Evolutionary conservation across 108 stramenopile genomes (phyloP).

Genomic region (Mediolabrus comicus): DNA sequence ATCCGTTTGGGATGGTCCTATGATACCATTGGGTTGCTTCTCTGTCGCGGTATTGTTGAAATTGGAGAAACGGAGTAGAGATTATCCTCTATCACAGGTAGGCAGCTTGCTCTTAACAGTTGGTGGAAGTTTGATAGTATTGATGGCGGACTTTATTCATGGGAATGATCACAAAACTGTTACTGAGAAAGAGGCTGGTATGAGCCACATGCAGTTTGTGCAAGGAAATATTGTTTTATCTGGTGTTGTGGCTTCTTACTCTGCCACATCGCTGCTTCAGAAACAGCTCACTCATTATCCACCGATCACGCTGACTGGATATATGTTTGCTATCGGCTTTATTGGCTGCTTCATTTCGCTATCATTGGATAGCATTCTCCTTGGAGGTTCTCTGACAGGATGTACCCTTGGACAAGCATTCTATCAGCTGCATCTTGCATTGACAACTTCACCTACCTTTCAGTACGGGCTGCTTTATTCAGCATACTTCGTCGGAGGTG

Average conservation of each 20-base stretch:
- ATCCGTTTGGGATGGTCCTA: conserved; percentile 42
- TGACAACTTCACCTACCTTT: conserved; percentile 27
- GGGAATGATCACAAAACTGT: neutral
- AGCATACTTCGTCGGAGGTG: conserved; percentile 23
- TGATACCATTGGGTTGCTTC: conserved; percentile 38
- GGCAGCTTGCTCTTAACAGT: conserved; percentile 26
- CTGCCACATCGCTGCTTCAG: conserved; percentile 27
- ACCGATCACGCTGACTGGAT: conserved; percentile 31
- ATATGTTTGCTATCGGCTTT: conserved; percentile 33
- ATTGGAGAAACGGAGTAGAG: conserved; percentile 20
- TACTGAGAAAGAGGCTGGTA: neutral
- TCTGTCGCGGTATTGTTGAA: conserved; percentile 22
- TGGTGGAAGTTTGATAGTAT: conserved; percentile 32
- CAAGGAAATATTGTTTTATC: conserved; percentile 32
- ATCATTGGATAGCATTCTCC: conserved; percentile 14
- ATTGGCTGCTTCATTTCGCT: conserved; percentile 8
- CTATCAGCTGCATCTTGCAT: conserved; percentile 14
- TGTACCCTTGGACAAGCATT: conserved; percentile 22
- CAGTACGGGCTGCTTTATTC: conserved; percentile 32
- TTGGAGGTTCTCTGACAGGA: conserved; percentile 26
- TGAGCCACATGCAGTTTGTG: conserved; percentile 15
- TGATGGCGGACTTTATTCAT: conserved; percentile 26
- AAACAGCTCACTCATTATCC: conserved; percentile 35
- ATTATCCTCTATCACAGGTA: conserved; percentile 12
- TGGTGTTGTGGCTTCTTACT: conserved; percentile 22